A percentile compares a stretch with the other conserved stretches of the same genome.
phyloP scores from a whole-genome alignment of 2,329 filamentous ascomycete genomes.

The Corynespora cassiicola region DNA sequence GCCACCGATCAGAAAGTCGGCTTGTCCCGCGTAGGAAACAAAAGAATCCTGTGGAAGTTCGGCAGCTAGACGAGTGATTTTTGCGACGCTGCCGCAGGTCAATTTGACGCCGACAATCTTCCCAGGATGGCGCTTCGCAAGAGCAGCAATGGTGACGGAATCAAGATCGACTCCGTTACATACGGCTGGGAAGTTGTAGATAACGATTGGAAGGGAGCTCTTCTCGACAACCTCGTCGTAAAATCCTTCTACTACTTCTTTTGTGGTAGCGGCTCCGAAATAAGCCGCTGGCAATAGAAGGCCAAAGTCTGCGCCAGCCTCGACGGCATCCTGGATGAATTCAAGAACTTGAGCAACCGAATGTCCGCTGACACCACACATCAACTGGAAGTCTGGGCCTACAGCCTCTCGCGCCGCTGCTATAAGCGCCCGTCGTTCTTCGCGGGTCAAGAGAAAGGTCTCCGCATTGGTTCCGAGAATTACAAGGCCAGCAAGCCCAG shows the following conservation, averaged over 20 bases:
- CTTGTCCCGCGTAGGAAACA: slow-evolving; percentile 74
- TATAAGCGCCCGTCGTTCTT: slow-evolving; percentile 50
- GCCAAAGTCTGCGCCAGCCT: slow-evolving; percentile 51
- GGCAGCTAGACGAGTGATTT: slow-evolving; percentile 68
- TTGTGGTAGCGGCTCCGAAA: slow-evolving; percentile 52
- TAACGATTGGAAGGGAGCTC: slow-evolving; percentile 68
- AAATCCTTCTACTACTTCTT: slow-evolving; percentile 50
- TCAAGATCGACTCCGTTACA: slow-evolving; percentile 72
- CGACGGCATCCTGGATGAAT: slow-evolving; percentile 49
- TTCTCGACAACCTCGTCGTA: slow-evolving; percentile 61
- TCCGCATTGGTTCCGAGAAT: slow-evolving; percentile 57
- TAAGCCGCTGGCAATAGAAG: slow-evolving; percentile 54
- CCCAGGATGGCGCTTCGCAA: slow-evolving; percentile 59
- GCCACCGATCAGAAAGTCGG: slow-evolving; percentile 70
- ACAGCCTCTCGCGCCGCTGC: slow-evolving; percentile 50
- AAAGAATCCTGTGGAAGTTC: slow-evolving; percentile 62
- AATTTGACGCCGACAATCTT: slow-evolving; percentile 76
- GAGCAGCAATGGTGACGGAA: slow-evolving; percentile 66
- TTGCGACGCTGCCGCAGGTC: slow-evolving; percentile 77
- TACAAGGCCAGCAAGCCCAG: slow-evolving; percentile 53
- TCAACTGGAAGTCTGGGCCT: slow-evolving; percentile 50
- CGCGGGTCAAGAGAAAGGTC: slow-evolving; percentile 53
- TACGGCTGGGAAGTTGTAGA: slow-evolving; percentile 77
- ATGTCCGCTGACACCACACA: slow-evolving; percentile 53
- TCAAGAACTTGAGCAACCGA: slow-evolving; percentile 52